phyloP scores from a whole-genome alignment of 139 green algal genomes.

The Tetraselmis chui region DNA sequence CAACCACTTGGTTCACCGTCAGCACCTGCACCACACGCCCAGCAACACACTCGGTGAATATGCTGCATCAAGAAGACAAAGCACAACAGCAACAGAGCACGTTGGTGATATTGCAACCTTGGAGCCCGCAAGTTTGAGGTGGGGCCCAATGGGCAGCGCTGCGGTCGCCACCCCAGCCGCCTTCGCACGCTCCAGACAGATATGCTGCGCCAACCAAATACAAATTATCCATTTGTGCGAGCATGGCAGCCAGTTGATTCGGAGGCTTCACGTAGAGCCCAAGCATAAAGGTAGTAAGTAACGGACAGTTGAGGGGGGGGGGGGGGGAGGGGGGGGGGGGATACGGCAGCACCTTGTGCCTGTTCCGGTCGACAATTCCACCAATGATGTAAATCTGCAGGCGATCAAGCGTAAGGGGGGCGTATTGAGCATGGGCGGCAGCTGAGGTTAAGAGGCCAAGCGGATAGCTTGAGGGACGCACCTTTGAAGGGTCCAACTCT shows the following conservation, averaged over 20 bases:
- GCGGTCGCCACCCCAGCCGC: neutral
- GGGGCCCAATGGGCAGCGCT: neutral
- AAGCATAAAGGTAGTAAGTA: neutral
- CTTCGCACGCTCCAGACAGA: neutral
- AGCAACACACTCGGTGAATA: slow-evolving; percentile 5
- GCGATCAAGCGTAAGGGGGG: neutral
- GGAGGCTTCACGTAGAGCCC: no score
- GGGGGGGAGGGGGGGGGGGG: no score
- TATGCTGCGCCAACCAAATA: no score
- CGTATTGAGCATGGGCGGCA: neutral
- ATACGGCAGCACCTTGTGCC: slow-evolving; percentile 44
- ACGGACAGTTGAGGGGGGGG: neutral
- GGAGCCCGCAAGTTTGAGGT: neutral
- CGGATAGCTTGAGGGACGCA: no score
- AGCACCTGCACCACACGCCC: slow-evolving; percentile 58
- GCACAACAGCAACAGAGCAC: neutral
- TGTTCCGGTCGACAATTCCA: slow-evolving; percentile 82
- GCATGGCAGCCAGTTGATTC: no score
- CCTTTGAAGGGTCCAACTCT: slow-evolving; percentile 50
- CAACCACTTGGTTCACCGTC: slow-evolving; percentile 77
- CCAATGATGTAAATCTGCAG: slow-evolving; percentile 72
- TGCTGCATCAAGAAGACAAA: neutral
- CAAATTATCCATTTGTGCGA: no score
- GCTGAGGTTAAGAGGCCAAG: no score
- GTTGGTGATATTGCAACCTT: neutral